Percentiles rank a stretch among this genome's conserved stretches.
phyloP scores from a whole-genome alignment of 2,329 filamentous ascomycete species.

The Fusarium duplospermum region DNA sequence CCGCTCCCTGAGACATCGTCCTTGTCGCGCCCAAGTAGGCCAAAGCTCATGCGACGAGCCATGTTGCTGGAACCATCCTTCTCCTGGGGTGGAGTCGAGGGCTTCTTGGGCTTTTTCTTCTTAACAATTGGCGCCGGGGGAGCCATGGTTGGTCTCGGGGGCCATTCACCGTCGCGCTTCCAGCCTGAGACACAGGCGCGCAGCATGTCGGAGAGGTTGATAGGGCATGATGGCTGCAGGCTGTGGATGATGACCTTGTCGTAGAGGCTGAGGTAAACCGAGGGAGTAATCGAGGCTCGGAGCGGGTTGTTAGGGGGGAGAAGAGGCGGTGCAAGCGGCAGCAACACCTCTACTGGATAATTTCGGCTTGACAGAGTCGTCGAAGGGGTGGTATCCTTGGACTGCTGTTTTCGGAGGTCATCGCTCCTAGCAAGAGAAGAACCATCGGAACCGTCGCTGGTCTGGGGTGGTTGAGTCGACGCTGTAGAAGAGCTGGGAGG shows the following conservation, averaged over 20 bases:
- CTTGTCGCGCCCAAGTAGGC: conserved; percentile 57
- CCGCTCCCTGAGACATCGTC: conserved; percentile 45
- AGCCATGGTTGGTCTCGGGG: conserved; percentile 65
- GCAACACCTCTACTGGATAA: conserved; percentile 69
- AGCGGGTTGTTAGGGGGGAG: conserved; percentile 80
- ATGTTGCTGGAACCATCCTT: conserved; percentile 45
- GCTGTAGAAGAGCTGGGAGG: conserved; percentile 46
- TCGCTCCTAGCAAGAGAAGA: conserved; percentile 56
- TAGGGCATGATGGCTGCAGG: conserved; percentile 85
- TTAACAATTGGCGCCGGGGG: conserved; percentile 50
- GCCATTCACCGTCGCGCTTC: conserved; percentile 96
- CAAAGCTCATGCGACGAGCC: conserved; percentile 60
- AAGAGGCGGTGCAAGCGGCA: conserved; percentile 80
- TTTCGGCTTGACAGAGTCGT: conserved; percentile 31
- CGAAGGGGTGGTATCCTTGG: conserved; percentile 50
- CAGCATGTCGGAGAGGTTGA: conserved; percentile 86
- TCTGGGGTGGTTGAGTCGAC: conserved; percentile 36
- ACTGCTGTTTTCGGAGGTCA: conserved; percentile 47
- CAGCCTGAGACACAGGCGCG: conserved; percentile 87
- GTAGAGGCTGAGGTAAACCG: conserved; percentile 85
- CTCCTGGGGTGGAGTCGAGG: conserved; percentile 21
- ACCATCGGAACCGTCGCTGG: conserved; percentile 52
- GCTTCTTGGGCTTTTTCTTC: conserved; percentile 53
- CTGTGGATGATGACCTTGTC: conserved; percentile 86
- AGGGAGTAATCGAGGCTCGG: conserved; percentile 78